Evolutionary conservation across 805 yeast genomes (phyloP).

Genomic region (Suhomyces sp.): DNA sequence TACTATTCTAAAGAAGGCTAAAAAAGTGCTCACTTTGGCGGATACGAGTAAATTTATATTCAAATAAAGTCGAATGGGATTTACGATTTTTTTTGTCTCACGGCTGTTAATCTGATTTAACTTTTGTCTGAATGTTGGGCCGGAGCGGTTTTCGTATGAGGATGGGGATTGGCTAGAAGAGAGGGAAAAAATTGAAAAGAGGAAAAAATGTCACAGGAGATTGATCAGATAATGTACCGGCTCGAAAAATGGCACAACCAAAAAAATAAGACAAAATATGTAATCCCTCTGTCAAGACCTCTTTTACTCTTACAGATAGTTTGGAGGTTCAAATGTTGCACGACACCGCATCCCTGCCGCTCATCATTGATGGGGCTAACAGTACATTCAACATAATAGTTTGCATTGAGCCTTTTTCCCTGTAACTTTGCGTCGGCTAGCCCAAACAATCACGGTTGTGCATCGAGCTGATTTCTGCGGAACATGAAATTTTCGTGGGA

Average conservation of each 20-base stretch:
- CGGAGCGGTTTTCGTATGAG: background rate
- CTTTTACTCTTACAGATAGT: too few species aligned
- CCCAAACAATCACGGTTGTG: background rate
- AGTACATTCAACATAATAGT: background rate
- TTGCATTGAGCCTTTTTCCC: background rate
- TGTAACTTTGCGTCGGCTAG: background rate
- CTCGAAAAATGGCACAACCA: background rate
- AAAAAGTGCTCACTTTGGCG: constrained; percentile 4
- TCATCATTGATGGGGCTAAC: background rate
- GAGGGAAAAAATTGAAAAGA: background rate
- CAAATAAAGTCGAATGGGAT: background rate
- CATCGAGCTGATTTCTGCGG: background rate
- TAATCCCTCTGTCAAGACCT: too few species aligned
- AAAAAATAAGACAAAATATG: background rate
- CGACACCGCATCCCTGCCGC: background rate
- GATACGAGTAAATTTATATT: constrained; percentile 4
- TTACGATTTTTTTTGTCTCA: background rate
- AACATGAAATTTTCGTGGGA: background rate
- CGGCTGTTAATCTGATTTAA: background rate
- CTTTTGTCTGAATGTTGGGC: background rate
- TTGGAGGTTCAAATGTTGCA: too few species aligned
- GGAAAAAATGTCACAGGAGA: background rate
- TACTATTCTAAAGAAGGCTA: constrained; percentile 1
- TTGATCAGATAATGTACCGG: background rate
- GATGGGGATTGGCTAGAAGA: background rate